Base-by-base conservation (phyloP, 768 basidiomycete species). In the Lentinula sp. region DNA sequence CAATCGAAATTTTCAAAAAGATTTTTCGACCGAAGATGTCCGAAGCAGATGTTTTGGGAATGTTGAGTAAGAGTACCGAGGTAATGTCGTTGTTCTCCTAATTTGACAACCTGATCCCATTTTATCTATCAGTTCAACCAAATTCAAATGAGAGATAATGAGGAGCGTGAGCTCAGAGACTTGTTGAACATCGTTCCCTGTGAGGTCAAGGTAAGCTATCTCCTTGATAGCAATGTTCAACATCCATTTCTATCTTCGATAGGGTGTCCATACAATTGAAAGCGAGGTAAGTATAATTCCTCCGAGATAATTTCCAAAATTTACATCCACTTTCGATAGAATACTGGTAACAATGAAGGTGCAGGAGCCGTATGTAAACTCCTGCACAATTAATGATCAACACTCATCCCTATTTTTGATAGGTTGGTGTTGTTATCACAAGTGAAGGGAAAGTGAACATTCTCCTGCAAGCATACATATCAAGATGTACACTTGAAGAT, bases 61-160 rank as follows among this genome's bases (percentile, higher is more conserved):
- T 98, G 85, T 81, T 98, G 37, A 86, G 93, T 66, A 84, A 81
- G 80, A 95, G 93, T 62, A 95, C 93, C 13, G 97, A 99, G 81
- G 95, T 93, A 64, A 64, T 76, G 61, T 12, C 28, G 52, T 35
- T 61, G 20, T 10, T 39, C 55, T 56, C 18, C 41, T 50, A 42
- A 9, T 28, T 33, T 6, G 6, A 41, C 7, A 35, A 18, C 51
- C 56, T 45, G 56, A 45, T 62, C 16, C 53, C 61, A 62, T 8
- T 23, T 8, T 37, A 32, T 18, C 60, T 13, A n/a, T 13, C 65
- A 97, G 92, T 98, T 98, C 67, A 85, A 94, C 62, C 97, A 99
- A 77, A 87, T 99, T 54, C 93, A 96, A 78, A 77, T 96, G 2
- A 85, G 97, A 53, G 96, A 98, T 69, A 87, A 87, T 32, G 97